Evolutionary conservation across 2,329 filamentous ascomycete species (phyloP).

Genomic region (Penicillium concentricum): DNA sequence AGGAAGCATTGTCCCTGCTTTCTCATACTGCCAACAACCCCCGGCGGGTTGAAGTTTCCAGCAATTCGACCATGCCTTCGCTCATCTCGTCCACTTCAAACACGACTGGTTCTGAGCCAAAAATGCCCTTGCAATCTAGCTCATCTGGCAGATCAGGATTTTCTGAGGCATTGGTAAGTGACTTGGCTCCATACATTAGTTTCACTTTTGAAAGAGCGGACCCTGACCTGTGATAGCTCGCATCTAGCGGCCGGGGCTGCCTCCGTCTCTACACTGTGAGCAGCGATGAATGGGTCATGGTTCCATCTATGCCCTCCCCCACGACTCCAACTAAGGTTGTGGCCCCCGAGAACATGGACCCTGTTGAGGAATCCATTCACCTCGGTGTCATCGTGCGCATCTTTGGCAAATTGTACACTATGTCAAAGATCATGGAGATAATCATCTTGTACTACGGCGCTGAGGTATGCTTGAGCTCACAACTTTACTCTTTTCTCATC

Average conservation of each 20-base stretch:
- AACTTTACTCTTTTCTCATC: not conserved
- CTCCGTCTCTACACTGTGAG: constrained; percentile 32
- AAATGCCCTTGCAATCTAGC: not conserved
- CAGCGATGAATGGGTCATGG: constrained; percentile 30
- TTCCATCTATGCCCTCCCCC: constrained; percentile 11
- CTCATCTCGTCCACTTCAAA: not conserved
- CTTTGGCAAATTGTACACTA: constrained; percentile 35
- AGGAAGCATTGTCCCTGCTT: not conserved
- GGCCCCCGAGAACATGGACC: constrained; percentile 17
- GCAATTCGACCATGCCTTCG: not conserved
- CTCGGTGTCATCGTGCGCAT: constrained; percentile 30
- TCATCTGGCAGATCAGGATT: not conserved
- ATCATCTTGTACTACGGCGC: constrained; percentile 34
- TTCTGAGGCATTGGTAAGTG: not conserved
- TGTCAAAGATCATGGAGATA: constrained; percentile 37
- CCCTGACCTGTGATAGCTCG: not conserved
- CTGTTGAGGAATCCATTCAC: constrained; percentile 23
- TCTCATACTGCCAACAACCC: not conserved
- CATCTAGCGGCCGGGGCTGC: not conserved
- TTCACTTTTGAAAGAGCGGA: not conserved
- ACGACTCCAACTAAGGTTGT: constrained; percentile 8
- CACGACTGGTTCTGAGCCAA: not conserved
- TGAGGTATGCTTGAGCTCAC: constrained; percentile 25
- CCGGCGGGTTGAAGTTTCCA: not conserved
- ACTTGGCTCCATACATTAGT: not conserved